Base-by-base conservation (phyloP, 2,329 filamentous ascomycete genomes). In the Beauveria pseudobassiana region DNA sequence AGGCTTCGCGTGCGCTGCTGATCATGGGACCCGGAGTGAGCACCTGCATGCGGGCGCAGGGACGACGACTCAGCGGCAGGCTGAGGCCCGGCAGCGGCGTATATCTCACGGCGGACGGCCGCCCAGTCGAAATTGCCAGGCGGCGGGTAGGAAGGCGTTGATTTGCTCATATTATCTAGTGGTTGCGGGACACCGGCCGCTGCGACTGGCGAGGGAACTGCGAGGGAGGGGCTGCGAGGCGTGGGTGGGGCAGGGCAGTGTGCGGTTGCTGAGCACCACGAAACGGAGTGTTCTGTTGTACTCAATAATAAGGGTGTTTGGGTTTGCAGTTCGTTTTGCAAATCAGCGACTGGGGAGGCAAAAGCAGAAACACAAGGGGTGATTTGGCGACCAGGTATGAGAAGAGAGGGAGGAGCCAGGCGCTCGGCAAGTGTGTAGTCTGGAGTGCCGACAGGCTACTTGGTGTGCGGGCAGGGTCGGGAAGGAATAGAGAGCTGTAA, bases 1-100 rank as follows among this genome's bases (percentile, higher is more conserved):
- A 80, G 72, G 70, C 79, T 82, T 58, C 80, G 76, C 45, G 75
- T 71, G 24, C 77, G 77, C 50, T 72, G 77, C 59, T 72, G 74
- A n/a, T 74, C 71, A 59, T 71, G 72, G 52, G 70, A 65, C 18
- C 66, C 65, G 22, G 62, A 42, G 63, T 66, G 60, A 52, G 62
- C 5, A 46, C 30, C 54, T 28, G 38, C 12, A 49, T 22, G 18
- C 16, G 24, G 54, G 40, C 54, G 60, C 38, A 45, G 20, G 54
- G 30, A 46, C 20, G 60, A n/a, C n/a, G 48, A 26, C 28, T 56
- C 38, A n/a, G 26, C 20, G 26, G 38, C n/a, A 40, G 53, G 10
- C 46, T 52, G 38, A 10, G 45, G 24, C 3, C 5, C 46, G 22
- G 48, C 53, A 38, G 60, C 60, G n/a, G 46, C 38, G 22, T 52